Evolutionary conservation across 805 yeast species (phyloP).

Genomic region (Zygosaccharomyces bisporus): DNA sequence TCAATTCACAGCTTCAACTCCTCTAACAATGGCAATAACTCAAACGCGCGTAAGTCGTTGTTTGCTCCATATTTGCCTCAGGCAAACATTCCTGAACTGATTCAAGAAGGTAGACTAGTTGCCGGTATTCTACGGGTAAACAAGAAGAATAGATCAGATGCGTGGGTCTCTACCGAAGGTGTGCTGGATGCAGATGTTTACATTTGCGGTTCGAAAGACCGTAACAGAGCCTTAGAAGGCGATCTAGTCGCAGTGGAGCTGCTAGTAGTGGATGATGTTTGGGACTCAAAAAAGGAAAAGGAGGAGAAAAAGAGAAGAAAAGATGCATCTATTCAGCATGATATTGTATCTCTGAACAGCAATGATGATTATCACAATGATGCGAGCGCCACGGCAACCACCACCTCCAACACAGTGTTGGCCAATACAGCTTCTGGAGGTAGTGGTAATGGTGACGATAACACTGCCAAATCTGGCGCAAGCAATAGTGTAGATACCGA

Average conservation of each 20-base stretch:
- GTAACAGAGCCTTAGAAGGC: constrained; percentile 96
- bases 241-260: constrained; percentile 95
- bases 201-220: constrained; percentile 96
- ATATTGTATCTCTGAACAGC: constrained; percentile 37
- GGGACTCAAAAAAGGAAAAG: constrained; percentile 94
- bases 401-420: constrained; percentile 17
- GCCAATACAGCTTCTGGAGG: constrained; percentile 17
- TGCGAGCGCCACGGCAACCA: constrained; percentile 54
- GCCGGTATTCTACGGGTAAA: constrained; percentile 92
- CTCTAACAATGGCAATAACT: constrained; percentile 34
- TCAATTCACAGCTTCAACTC: constrained; percentile 47
- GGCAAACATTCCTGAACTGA: constrained; percentile 81
- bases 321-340: constrained; percentile 45
- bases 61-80: constrained; percentile 97
- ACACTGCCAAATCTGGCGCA: constrained; percentile 19
- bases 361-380: constrained; percentile 75
- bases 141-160: constrained; percentile 94
- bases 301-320: constrained; percentile 95
- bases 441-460: constrained; percentile 16
- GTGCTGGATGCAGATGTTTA: constrained; percentile 93
- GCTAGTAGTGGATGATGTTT: constrained; percentile 92
- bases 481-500: constrained; percentile 37
- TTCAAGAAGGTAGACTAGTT: constrained; percentile 85
- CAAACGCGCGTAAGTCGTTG: constrained; percentile 63
- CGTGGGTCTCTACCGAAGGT: constrained; percentile 97